Conservation (phyloP, 1,139 yeast species). For the Yamadazyma friedrichii region DNA sequence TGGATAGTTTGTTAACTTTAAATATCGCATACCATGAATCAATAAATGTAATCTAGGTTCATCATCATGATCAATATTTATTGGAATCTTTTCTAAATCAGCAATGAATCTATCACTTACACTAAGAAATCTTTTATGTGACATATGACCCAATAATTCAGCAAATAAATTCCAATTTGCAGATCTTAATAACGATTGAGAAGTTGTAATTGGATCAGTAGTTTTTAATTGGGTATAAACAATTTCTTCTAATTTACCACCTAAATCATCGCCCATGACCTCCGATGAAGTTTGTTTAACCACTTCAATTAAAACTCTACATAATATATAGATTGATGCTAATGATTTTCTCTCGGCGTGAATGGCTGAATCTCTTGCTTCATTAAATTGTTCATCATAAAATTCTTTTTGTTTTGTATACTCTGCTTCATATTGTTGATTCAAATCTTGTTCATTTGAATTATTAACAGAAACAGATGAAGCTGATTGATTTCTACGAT, state of each 20-base stretch:
- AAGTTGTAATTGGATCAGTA: constrained; percentile 73
- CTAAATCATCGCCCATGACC: constrained; percentile 73
- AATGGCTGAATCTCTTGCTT: constrained; percentile 67
- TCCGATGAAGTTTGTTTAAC: constrained; percentile 82
- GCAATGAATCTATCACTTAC: constrained; percentile 94
- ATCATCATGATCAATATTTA: constrained; percentile 48
- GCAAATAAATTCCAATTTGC: constrained; percentile 96
- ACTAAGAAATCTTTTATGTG: constrained; percentile 74
- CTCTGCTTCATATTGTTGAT: constrained; percentile 16
- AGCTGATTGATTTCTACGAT: constrained; percentile 39
- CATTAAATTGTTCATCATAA: constrained; percentile 47
- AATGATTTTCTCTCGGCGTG: constrained; percentile 86
- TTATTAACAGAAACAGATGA: constrained; percentile 20
- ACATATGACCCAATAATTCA: constrained; percentile 86
- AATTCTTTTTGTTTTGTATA: constrained; percentile 23
- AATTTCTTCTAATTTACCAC: constrained; percentile 85
- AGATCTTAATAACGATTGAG: constrained; percentile 68
- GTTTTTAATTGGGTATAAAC: constrained; percentile 87
- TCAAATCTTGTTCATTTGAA: neutral
- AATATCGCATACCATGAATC: constrained; percentile 87
- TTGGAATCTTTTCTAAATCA: constrained; percentile 80
- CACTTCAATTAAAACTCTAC: constrained; percentile 89
- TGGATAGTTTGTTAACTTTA: constrained; percentile 79
- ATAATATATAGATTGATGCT: constrained; percentile 84
- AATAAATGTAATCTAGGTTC: constrained; percentile 75